A percentile compares a stretch with the other conserved stretches of the same genome.
These are phyloP conservation scores for Priceomyces melissophilus DNA, from an alignment of 805 yeast species.

Conservation along the genomic window DNA sequence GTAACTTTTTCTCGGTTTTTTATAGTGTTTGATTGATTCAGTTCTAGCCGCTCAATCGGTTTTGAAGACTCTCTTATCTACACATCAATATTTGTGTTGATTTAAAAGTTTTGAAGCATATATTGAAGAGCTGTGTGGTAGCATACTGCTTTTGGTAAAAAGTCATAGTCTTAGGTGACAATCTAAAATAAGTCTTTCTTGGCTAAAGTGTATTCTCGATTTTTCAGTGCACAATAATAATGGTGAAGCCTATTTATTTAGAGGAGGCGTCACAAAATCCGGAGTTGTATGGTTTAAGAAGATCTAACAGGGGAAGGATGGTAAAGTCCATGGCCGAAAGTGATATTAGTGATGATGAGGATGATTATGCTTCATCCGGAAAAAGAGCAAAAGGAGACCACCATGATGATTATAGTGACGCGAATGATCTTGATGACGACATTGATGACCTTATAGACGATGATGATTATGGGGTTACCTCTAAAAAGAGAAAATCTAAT, in stretches of 20 bases:
- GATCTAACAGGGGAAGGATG: constrained; percentile 64
- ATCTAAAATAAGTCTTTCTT: too few species aligned
- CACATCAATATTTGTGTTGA: too few species aligned
- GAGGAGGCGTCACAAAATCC: constrained; percentile 66
- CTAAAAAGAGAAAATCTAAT: constrained; percentile 14
- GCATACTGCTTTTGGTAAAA: too few species aligned
- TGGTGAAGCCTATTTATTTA: constrained; percentile 34
- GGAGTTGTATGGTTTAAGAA: constrained; percentile 77
- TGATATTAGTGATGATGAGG: constrained; percentile 36
- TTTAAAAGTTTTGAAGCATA: too few species aligned
- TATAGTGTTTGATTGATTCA: too few species aligned
- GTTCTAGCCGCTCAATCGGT: too few species aligned
- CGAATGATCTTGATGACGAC: constrained; percentile 7
- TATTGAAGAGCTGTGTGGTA: too few species aligned
- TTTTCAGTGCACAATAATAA: constrained; percentile 4
- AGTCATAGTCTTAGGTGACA: too few species aligned
- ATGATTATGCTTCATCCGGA: constrained; percentile 18
- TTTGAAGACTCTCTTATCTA: too few species aligned
- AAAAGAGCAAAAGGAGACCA: constrained; percentile 17
- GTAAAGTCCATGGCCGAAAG: constrained; percentile 31
- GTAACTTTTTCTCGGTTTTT: too few species aligned
- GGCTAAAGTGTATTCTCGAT: too few species aligned
- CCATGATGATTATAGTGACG: constrained; percentile 18
- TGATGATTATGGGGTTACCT: constrained; percentile 16
- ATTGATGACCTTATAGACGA: constrained; percentile 16